These are phyloP conservation scores for Barnettozyma botsteinii DNA, from an alignment of 805 yeast species.

Conservation along the genomic window DNA sequence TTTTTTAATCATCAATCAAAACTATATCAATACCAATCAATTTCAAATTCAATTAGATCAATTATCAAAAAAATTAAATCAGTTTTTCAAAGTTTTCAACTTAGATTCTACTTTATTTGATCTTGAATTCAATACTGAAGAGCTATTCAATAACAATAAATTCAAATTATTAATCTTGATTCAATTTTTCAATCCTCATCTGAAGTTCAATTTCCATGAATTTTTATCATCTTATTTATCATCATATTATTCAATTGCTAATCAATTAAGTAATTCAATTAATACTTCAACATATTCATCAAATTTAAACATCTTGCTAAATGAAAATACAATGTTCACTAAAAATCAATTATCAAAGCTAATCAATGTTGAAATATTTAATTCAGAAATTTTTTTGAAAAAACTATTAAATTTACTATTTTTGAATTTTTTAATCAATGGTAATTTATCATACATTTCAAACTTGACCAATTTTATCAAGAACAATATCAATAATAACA, in stretches of 20 bases:
- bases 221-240: slow-evolving; percentile 19
- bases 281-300: slow-evolving; percentile 22
- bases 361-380: slow-evolving; percentile 22
- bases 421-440: slow-evolving; percentile 16
- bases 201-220: slow-evolving; percentile 4
- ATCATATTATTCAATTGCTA: slow-evolving; percentile 23
- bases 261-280: slow-evolving; percentile 16
- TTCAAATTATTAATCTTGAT: slow-evolving; percentile 15
- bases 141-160: slow-evolving; percentile 17
- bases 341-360: slow-evolving; percentile 18
- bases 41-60: slow-evolving; percentile 10
- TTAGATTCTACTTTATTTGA: slow-evolving; percentile 12
- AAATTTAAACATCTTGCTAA: slow-evolving; percentile 5
- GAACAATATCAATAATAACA: slow-evolving; percentile 18
- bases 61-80: slow-evolving; percentile 7
- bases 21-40: slow-evolving; percentile 12
- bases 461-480: slow-evolving; percentile 19
- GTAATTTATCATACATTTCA: slow-evolving; percentile 10
- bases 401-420: slow-evolving; percentile 18
- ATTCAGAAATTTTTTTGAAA: slow-evolving; percentile 20
- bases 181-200: slow-evolving; percentile 15
- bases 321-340: slow-evolving; percentile 15
- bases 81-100: background rate
- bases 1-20: slow-evolving; percentile 9
- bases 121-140: slow-evolving; percentile 11